phyloP scores from a whole-genome alignment of 306 rosid species.

The Prunus dulcis region DNA sequence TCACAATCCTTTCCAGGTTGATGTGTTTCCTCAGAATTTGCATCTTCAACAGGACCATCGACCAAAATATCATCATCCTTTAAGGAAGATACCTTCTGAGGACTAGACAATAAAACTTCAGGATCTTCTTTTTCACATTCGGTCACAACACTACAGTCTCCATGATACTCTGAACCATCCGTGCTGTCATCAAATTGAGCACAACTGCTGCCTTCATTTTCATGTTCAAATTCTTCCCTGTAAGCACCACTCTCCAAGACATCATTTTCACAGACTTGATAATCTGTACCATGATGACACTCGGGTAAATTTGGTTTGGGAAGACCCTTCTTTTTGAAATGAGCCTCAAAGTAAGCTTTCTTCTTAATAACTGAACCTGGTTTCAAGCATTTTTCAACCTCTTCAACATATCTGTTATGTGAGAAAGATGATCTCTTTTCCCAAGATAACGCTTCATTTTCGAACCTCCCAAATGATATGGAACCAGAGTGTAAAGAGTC shows the following conservation, averaged over 20 bases:
- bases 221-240: conserved; percentile 41
- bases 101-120: conserved; percentile 30
- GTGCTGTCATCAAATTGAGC: conserved; percentile 41
- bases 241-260: conserved; percentile 29
- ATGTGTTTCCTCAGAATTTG: conserved; percentile 31
- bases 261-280: conserved; percentile 34
- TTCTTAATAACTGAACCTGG: conserved; percentile 70
- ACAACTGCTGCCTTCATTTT: conserved; percentile 29
- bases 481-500: conserved; percentile 75
- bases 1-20: conserved; percentile 27
- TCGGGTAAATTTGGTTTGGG: conserved; percentile 33
- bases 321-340: conserved; percentile 69
- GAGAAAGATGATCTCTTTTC: conserved; percentile 78
- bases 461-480: conserved; percentile 81
- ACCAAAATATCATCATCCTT: conserved; percentile 22
- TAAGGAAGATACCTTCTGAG: conserved; percentile 24
- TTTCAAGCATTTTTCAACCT: conserved; percentile 69
- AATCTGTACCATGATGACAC: conserved; percentile 19
- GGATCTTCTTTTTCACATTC: conserved; percentile 35
- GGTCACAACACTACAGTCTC: conserved; percentile 25
- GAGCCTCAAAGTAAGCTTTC: conserved; percentile 79
- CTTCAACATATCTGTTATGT: conserved; percentile 73
- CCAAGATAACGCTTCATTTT: conserved; percentile 65
- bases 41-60: conserved; percentile 15
- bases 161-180: conserved; percentile 37